These are phyloP conservation scores for Cyclaneusma minus DNA, from an alignment of 2,329 filamentous ascomycete species.

Conservation along the genomic window DNA sequence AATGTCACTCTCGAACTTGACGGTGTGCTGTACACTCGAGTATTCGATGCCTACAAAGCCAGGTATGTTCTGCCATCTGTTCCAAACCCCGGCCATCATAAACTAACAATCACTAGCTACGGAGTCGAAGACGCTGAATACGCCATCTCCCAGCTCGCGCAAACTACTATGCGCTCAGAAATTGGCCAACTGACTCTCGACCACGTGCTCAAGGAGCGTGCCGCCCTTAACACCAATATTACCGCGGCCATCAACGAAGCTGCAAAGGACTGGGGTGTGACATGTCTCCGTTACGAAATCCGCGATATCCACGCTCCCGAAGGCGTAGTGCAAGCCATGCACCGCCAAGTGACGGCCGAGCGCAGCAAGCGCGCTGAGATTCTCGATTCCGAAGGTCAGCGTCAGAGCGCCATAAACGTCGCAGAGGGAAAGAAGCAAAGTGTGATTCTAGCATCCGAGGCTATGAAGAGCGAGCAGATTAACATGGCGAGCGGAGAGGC, in stretches of 20 bases:
- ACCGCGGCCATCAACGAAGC: conserved; percentile 98
- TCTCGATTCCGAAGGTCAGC: conserved; percentile 88
- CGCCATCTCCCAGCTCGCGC: conserved; percentile 91
- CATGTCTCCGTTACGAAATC: conserved; percentile 94
- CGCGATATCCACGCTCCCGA: conserved; percentile 93
- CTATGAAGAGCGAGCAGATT: conserved; percentile 77
- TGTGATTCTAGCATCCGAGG: conserved; percentile 91
- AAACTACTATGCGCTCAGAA: conserved; percentile 97
- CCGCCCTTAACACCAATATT: conserved; percentile 92
- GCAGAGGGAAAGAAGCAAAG: conserved; percentile 95
- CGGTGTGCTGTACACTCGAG: conserved; percentile 85
- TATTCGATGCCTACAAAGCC: conserved; percentile 97
- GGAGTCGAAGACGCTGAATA: conserved; percentile 98
- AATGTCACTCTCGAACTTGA: conserved; percentile 96
- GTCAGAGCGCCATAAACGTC: conserved; percentile 97
- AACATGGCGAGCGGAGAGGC: conserved; percentile 88
- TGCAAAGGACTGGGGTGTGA: conserved; percentile 90
- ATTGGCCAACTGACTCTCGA: conserved; percentile 94
- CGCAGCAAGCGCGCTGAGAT: conserved; percentile 96
- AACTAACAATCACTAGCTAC: conserved; percentile 42
- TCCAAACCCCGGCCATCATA: no score
- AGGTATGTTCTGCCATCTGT: conserved; percentile 40
- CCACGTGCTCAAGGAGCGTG: conserved; percentile 93
- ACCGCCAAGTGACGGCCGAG: conserved; percentile 93
- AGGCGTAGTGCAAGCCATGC: conserved; percentile 92